Evolutionary conservation across 2,329 filamentous ascomycete genomes (phyloP), one percentile per base, ranked within the genome.

Genomic region (Volutella citrinella): DNA sequence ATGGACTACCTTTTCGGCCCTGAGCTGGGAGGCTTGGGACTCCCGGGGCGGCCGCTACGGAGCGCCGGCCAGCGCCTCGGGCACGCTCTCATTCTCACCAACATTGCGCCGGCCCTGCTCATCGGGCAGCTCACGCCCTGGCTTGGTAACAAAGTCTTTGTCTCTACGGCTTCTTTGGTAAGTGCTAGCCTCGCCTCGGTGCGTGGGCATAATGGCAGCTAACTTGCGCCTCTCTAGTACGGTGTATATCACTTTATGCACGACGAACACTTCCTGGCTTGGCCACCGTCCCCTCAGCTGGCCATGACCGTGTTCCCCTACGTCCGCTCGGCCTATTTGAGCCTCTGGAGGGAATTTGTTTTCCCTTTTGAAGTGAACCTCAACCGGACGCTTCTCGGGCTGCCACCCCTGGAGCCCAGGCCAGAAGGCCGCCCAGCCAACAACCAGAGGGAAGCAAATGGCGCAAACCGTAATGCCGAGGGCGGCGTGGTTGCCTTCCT

Each of bases 241-340:
- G 68, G 66, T 30, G 61, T 67, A 10, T 62, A 65, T 20, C 64
- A 72, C 17, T 50, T 70, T 21, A 60, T 68, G 33, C 61, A 67
- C 26, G 61, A 72, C 24, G 59, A 66, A 19, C 51, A 66, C n/a
- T 60, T 69, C 29, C 57, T 71, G 14, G 50, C 55, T 11, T 79
- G 75, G 75, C 75, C 76, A 1, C 74, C 74, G 0, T 70, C 73
- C 1, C 69, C 73, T 1, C 62, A 67, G 23, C 68, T 74, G 38
- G 69, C 66, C n/a, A 54, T 78, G 32, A 60, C 68, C 3, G 42
- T 70, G 4, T 68, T 76, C 41, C 76, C 76, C 0, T 67, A 66
- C 26, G 52, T 68, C 5, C 61, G 63, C 20, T 59, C 59, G 25
- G 43, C 68, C 8, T 76, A 79, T 50, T 61, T 63, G 40, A 62